Evolutionary conservation across 2,329 filamentous ascomycete species (phyloP).

Genomic region (Monilinia vaccinii-corymbosi): DNA sequence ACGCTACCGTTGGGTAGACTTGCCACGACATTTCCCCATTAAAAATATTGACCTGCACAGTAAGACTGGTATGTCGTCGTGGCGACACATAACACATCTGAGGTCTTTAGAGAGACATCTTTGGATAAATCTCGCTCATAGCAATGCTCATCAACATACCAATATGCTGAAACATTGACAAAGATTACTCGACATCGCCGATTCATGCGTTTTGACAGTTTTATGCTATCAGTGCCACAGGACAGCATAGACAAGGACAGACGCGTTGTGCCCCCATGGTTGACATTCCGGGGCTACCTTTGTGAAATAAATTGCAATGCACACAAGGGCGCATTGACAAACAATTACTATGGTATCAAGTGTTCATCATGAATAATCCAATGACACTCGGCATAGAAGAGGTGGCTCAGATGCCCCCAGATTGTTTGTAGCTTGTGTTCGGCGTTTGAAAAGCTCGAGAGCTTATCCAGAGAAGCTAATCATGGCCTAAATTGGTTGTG

Average conservation of each 20-base stretch:
- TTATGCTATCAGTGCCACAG: not conserved
- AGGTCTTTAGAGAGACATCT: not conserved
- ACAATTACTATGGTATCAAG: not conserved
- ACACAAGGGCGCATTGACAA: not conserved
- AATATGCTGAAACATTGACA: not conserved
- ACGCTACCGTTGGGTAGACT: not conserved
- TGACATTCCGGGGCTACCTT: not conserved
- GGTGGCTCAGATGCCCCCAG: not conserved
- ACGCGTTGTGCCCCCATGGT: not conserved
- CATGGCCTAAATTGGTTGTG: no score
- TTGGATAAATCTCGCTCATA: not conserved
- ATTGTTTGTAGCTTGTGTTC: not conserved
- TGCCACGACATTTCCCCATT: not conserved
- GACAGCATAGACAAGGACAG: not conserved
- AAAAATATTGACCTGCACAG: not conserved
- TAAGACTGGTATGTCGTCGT: not conserved
- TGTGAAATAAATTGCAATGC: not conserved
- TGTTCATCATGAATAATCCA: not conserved
- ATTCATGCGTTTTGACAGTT: not conserved
- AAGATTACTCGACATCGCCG: not conserved
- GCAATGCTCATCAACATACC: not conserved
- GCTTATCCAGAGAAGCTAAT: not conserved
- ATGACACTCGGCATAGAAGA: not conserved
- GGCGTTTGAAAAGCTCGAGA: not conserved
- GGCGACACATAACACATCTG: not conserved